Conservation (phyloP, 495 filamentous ascomycete genomes). For the Podospora anserina region DNA sequence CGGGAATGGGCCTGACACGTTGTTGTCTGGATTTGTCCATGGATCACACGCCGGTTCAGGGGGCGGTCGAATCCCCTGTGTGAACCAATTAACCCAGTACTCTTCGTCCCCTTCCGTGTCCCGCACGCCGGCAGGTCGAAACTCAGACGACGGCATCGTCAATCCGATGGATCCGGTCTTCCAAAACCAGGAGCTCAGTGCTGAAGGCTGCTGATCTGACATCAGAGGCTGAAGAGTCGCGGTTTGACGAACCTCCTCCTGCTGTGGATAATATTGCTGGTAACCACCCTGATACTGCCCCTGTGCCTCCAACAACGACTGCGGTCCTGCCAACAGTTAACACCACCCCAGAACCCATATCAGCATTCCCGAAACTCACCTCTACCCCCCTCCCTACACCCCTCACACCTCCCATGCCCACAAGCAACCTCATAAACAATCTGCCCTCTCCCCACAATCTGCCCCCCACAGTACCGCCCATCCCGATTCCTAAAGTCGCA, state of each 20-base stretch:
- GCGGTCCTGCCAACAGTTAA: background rate
- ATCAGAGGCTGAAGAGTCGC: background rate
- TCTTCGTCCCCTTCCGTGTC: too few relatives aligned
- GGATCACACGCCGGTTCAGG: too few relatives aligned
- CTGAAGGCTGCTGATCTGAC: too few relatives aligned
- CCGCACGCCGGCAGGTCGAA: too few relatives aligned
- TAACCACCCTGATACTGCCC: background rate
- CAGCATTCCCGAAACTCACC: background rate
- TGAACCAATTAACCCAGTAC: too few relatives aligned
- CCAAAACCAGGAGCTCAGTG: too few relatives aligned
- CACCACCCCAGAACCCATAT: background rate
- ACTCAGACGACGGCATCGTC: too few relatives aligned
- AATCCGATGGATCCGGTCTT: too few relatives aligned
- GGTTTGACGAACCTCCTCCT: background rate
- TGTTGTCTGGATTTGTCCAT: too few relatives aligned
- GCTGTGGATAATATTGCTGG: background rate
- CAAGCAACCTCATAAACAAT: background rate
- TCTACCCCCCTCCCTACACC: background rate
- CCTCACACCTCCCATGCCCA: background rate
- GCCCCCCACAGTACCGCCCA: background rate
- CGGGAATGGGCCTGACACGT: too few relatives aligned
- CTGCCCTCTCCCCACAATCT: background rate
- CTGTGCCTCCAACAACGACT: background rate
- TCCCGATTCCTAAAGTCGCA: background rate
- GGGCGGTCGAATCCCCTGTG: too few relatives aligned